A percentile compares a stretch with the other conserved stretches of the same genome.
Conservation (phyloP, 768 basidiomycete genomes). For the Phanerochaete sordida region DNA sequence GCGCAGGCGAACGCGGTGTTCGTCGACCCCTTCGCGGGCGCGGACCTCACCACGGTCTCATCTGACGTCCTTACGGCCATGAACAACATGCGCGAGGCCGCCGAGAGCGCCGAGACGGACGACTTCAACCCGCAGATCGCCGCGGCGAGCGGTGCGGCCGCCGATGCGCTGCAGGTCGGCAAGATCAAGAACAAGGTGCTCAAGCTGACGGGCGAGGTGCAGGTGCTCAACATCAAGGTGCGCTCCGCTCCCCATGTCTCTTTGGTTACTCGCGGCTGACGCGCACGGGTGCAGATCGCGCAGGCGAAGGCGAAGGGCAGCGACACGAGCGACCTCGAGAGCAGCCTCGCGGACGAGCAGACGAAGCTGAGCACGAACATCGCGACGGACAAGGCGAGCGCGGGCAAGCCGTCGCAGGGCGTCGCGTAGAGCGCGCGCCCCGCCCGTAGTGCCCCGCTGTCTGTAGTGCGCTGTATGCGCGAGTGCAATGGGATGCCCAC, state of each 20-base stretch:
- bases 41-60: conserved; percentile 33
- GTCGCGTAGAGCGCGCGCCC: conserved; percentile 23
- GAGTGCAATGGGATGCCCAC: too few species aligned
- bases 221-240: conserved; percentile 33
- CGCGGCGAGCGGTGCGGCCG: conserved; percentile 4
- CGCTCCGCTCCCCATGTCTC: background rate
- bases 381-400: conserved; percentile 28
- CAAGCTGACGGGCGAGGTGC: conserved; percentile 36
- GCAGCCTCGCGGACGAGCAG: conserved; percentile 27
- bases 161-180: conserved; percentile 32
- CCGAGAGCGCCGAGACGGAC: conserved; percentile 35
- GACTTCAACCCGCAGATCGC: conserved; percentile 35
- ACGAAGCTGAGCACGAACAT: conserved; percentile 35
- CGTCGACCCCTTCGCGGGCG: conserved; percentile 31
- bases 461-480: too few species aligned
- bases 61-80: conserved; percentile 23
- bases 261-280: background rate
- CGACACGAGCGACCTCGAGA: conserved; percentile 27
- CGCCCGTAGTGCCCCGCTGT: background rate
- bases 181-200: conserved; percentile 46
- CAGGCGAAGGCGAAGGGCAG: conserved; percentile 30
- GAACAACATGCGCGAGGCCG: conserved; percentile 33
- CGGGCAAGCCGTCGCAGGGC: conserved; percentile 29
- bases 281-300: conserved; percentile 25
- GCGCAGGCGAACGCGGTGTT: conserved; percentile 37